phyloP scores from a whole-genome alignment of 805 yeast genomes.

The Hanseniaspora clermontiae region DNA sequence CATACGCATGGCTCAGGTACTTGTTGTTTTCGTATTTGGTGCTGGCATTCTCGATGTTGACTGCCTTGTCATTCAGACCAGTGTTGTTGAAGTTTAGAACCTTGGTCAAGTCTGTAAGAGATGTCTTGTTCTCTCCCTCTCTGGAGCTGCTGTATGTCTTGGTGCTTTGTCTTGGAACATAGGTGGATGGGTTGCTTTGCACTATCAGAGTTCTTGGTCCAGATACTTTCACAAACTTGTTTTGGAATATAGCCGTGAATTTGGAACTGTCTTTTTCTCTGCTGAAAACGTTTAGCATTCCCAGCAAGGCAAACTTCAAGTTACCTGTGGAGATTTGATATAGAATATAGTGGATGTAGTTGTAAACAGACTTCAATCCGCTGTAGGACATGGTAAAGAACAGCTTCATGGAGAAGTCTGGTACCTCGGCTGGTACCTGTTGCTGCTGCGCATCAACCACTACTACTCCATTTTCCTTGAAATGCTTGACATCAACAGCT shows the following conservation, averaged over 20 bases:
- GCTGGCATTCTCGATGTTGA: not conserved
- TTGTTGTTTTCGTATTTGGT: slow-evolving; percentile 12
- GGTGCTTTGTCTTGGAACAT: slow-evolving; percentile 6
- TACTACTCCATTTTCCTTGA: not conserved
- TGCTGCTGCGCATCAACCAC: not conserved
- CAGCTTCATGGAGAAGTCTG: slow-evolving; percentile 17
- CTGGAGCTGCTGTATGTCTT: slow-evolving; percentile 8
- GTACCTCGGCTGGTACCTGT: slow-evolving; percentile 7
- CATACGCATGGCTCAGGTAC: slow-evolving; percentile 21
- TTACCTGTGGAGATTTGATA: slow-evolving; percentile 10
- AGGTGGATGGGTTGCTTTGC: slow-evolving; percentile 18
- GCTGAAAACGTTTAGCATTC: not conserved
- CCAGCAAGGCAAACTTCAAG: not conserved
- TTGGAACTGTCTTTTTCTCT: not conserved
- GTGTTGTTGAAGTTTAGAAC: not conserved
- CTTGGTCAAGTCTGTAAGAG: not conserved
- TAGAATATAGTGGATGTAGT: slow-evolving; percentile 12
- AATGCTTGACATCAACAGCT: not conserved
- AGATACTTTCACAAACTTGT: slow-evolving; percentile 19
- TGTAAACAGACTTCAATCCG: not conserved
- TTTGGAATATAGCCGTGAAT: slow-evolving; percentile 7
- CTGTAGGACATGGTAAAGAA: slow-evolving; percentile 16
- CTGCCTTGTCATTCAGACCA: slow-evolving; percentile 1
- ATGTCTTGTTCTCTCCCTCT: slow-evolving; percentile 5
- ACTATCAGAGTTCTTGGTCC: slow-evolving; percentile 28